A percentile compares a stretch with the other conserved stretches of the same genome.
Conservation (phyloP, 2,329 filamentous ascomycete species). For the Elsinoe arachidis region DNA sequence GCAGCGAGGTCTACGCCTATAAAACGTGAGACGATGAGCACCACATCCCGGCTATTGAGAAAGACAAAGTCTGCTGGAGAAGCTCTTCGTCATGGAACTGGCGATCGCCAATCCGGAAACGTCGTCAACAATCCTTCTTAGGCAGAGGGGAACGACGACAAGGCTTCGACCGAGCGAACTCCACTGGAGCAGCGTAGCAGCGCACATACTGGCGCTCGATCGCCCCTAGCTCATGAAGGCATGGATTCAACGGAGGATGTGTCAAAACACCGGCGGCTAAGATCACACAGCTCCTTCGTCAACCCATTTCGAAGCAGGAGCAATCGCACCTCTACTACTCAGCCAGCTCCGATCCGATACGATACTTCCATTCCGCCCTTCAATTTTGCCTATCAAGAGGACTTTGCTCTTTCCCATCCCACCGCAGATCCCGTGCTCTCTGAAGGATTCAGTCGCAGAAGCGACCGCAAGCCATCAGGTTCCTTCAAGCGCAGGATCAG, state of each 20-base stretch:
- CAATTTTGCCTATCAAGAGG: slow-evolving; percentile 22
- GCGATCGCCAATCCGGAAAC: too few relatives aligned
- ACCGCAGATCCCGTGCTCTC: background rate
- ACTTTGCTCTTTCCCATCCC: slow-evolving; percentile 11
- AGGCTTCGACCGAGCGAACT: background rate
- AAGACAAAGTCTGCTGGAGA: slow-evolving; percentile 7
- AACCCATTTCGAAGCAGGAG: slow-evolving; percentile 37
- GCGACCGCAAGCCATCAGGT: slow-evolving; percentile 52
- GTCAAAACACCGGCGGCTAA: slow-evolving; percentile 14
- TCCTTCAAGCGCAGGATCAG: slow-evolving; percentile 55
- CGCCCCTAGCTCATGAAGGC: background rate
- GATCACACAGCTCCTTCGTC: slow-evolving; percentile 34
- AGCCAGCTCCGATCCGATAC: slow-evolving; percentile 16
- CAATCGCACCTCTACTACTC: slow-evolving; percentile 22
- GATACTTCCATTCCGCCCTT: slow-evolving; percentile 22
- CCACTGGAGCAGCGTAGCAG: background rate
- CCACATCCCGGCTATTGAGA: background rate
- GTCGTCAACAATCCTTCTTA: too few relatives aligned
- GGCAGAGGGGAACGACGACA: too few relatives aligned
- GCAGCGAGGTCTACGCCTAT: too few relatives aligned
- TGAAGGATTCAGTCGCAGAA: slow-evolving; percentile 26
- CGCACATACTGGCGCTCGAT: background rate
- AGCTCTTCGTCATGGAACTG: background rate
- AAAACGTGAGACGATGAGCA: background rate
- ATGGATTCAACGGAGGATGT: background rate